Evolutionary conservation across 1,139 yeast genomes (phyloP).

Genomic region (Candida tunisiensis): DNA sequence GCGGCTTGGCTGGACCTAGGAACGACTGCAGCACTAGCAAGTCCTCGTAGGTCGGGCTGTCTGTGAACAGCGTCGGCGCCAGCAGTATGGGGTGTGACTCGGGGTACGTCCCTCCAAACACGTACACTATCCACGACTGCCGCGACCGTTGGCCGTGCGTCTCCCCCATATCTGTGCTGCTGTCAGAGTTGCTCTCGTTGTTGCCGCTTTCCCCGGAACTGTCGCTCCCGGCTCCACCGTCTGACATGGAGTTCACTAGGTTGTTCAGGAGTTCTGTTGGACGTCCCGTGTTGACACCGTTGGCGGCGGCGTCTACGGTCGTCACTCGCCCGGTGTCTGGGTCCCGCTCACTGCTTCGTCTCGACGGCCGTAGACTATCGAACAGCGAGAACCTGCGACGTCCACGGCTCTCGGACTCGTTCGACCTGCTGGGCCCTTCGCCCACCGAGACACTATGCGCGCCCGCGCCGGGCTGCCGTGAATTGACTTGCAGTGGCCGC

Average conservation of each 20-base stretch:
- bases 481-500: background rate
- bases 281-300: background rate
- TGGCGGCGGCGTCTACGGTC: background rate
- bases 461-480: background rate
- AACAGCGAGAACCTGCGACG: too few species aligned
- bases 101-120: slow-evolving; percentile 32
- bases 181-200: background rate
- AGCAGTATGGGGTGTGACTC: slow-evolving; percentile 29
- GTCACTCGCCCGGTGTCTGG: background rate
- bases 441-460: background rate
- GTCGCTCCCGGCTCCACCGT: background rate
- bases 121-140: slow-evolving; percentile 33
- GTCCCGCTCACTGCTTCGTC: too few species aligned
- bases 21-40: slow-evolving; percentile 26
- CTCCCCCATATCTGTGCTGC: background rate
- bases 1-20: slow-evolving; percentile 29
- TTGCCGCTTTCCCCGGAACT: background rate
- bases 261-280: background rate
- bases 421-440: too few species aligned
- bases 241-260: background rate
- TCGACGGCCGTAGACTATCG: too few species aligned
- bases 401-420: too few species aligned
- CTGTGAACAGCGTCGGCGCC: slow-evolving; percentile 30
- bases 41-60: slow-evolving; percentile 33
- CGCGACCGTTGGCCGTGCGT: slow-evolving; percentile 5